Evolutionary conservation across 2,329 filamentous ascomycete species (phyloP), one percentile per base, ranked within the genome.

Genomic region (Stemphylium lycopersici): DNA sequence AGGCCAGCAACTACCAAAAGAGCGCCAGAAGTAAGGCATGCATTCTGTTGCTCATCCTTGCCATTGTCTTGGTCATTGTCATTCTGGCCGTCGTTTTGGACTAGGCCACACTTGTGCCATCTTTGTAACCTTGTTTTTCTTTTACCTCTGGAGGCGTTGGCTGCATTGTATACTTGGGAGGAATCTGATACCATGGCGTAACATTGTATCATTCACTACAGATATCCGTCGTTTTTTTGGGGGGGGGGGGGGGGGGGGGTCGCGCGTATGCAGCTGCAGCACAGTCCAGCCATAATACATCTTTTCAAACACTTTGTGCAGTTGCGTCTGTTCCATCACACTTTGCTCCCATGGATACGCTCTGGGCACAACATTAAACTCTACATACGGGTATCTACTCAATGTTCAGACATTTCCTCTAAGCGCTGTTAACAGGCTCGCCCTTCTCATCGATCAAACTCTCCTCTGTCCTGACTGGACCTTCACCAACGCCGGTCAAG

Each of bases 21-120:
- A 93, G 91, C 58, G 95, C 95, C 24, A 85, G 96, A 62, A 95
- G 91, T 78, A 97, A 96, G 82, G 90, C 91, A 36, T 99, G 93
- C 75, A 97, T 93, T 74, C 79, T 99, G 72, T 77, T 99, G 69
- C 77, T 99, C 45, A 93, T 99, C 56, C 75, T 99, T 69, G 88
- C 90, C 1, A 85, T 99, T 42, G 95, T 99, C 55, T 76, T 98
- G 68, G 89, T 91, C 3, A 91, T 99, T 65, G 88, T 99, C 39
- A 82, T 99, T 55, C 78, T 99, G 65, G 96, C 95, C 12, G 90
- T 93, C 47, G 87, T 92, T 46, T 73, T 96, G 66, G 89, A 90
- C 53, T 96, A 70, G 79, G 29, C 7, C 16, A 15, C 29, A 16
- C 8, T 10, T 16, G 26, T 10, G 22, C 13, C 13, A 12, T 39